Evolutionary conservation across 176 grass and related monocot genomes (phyloP), one percentile per base, ranked within the genome.

Genomic region (Olyra latifolia): DNA sequence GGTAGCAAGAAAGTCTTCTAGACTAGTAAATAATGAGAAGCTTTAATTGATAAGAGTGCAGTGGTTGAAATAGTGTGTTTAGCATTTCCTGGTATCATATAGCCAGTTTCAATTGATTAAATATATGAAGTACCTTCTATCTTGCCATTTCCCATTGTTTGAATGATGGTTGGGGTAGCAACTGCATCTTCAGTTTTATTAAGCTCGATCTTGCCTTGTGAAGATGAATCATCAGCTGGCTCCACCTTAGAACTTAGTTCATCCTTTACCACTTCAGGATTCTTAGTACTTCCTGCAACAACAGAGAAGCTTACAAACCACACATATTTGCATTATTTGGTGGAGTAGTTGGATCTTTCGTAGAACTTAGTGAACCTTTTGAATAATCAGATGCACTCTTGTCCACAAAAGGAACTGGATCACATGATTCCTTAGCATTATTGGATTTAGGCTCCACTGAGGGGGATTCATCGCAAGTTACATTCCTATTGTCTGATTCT

Each of bases 61-160:
- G 3, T 50, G 29, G 46, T 17, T 64, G 32, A 63, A 89, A 62
- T 30, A 27, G 10, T 54, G 47, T 38, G 13, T 22, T 79, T 83
- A 88, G 6, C 29, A 20, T 74, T 61, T 27, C 13, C 44, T 72
- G 73, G 48, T 66, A 61, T 70, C 28, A 80, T 35, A 75, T 30
- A 85, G 25, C 71, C 20, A 74, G 22, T 56, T 87, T 87, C n/a
- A 14, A 53, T 52, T 42, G 61, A 57, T 54, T 58, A 23, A 50
- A 75, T 12, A 44, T 41, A 67, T 80, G 16, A 71, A 81, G 4
- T 77, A 94, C 92, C 92, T 89, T 72, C 76, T 53, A 78, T 86
- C 25, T 78, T 85, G 61, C 74, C 82, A 81, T 84, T 85, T 89
- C 71, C 82, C 29, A 91, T 38, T 75, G 71, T 76, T 87, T 82